Conservation (phyloP, 768 basidiomycete genomes). For the Rhizopogon vulgaris region DNA sequence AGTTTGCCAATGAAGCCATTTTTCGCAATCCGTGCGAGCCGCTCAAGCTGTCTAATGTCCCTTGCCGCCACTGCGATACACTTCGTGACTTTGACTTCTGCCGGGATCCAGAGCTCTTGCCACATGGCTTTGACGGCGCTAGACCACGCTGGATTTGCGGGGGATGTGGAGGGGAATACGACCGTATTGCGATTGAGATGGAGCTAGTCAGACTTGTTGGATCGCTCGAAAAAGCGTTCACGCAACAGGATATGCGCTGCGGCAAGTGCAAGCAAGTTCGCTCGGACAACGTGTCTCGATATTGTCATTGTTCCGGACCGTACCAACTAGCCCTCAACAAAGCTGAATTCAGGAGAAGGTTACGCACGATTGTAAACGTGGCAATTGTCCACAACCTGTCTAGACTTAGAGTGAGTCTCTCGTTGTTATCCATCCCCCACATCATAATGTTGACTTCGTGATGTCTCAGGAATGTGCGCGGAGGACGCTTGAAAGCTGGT, state of each 20-base stretch:
- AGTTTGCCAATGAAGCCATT: conserved; percentile 78
- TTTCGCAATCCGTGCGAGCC: conserved; percentile 93
- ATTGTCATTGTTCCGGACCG: conserved; percentile 84
- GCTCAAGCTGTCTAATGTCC: conserved; percentile 77
- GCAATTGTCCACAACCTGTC: conserved; percentile 65
- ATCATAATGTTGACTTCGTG: background rate
- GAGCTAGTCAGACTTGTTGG: conserved; percentile 73
- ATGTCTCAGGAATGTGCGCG: conserved; percentile 34
- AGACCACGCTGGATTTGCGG: conserved; percentile 62
- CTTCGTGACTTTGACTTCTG: conserved; percentile 94
- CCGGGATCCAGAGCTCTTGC: conserved; percentile 79
- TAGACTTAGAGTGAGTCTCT: conserved; percentile 54
- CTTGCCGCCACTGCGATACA: conserved; percentile 80
- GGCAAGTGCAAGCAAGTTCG: conserved; percentile 87
- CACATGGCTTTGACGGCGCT: conserved; percentile 42
- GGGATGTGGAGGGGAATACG: conserved; percentile 80
- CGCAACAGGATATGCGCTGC: conserved; percentile 89
- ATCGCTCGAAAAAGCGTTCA: conserved; percentile 63
- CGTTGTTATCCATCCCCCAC: background rate
- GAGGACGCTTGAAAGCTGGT: conserved; percentile 33
- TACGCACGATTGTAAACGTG: conserved; percentile 81
- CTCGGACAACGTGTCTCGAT: conserved; percentile 77
- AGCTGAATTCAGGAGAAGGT: conserved; percentile 60
- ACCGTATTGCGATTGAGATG: conserved; percentile 83
- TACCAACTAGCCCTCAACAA: conserved; percentile 71